These are phyloP conservation scores for Rhamnella rubrinervis DNA, from an alignment of 331 rosid genomes.

Conservation along the genomic window DNA sequence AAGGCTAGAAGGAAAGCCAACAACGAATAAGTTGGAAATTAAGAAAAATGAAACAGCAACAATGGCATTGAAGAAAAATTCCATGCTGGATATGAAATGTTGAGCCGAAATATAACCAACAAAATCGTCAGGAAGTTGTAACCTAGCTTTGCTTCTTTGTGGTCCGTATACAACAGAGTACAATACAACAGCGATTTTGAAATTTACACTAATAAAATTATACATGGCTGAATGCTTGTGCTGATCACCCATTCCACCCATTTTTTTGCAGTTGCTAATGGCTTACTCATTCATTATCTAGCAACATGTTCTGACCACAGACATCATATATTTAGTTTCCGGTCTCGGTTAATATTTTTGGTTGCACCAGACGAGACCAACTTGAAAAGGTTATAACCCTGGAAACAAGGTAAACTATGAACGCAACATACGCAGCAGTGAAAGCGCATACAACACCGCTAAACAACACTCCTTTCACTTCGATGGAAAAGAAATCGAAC, in stretches of 20 bases:
- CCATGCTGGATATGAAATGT: no score
- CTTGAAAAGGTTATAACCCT: slow-evolving; percentile 41
- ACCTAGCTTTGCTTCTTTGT: background rate
- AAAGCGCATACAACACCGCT: slow-evolving; percentile 36
- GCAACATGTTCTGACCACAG: background rate
- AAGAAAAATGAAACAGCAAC: no score
- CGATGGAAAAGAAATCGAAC: slow-evolving; percentile 72
- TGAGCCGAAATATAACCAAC: background rate
- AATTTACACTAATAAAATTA: no score
- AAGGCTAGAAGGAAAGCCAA: no score
- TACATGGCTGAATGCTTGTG: slow-evolving; percentile 1
- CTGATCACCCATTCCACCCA: background rate
- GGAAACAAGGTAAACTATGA: slow-evolving; percentile 68
- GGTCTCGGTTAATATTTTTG: slow-evolving; percentile 34
- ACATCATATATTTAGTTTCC: slow-evolving; percentile 40
- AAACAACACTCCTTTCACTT: slow-evolving; percentile 56
- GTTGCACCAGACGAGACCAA: slow-evolving; percentile 33
- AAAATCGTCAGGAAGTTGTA: background rate
- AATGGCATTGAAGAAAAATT: slow-evolving; percentile 1
- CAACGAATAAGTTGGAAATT: no score
- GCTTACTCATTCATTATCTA: slow-evolving; percentile 7
- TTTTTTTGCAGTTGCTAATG: slow-evolving; percentile 14
- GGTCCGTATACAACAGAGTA: background rate
- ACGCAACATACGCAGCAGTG: slow-evolving; percentile 64
- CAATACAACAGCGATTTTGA: background rate